Evolutionary conservation across 169 alveolate genomes (phyloP).

Genomic region (Plasmodium gonderi): DNA sequence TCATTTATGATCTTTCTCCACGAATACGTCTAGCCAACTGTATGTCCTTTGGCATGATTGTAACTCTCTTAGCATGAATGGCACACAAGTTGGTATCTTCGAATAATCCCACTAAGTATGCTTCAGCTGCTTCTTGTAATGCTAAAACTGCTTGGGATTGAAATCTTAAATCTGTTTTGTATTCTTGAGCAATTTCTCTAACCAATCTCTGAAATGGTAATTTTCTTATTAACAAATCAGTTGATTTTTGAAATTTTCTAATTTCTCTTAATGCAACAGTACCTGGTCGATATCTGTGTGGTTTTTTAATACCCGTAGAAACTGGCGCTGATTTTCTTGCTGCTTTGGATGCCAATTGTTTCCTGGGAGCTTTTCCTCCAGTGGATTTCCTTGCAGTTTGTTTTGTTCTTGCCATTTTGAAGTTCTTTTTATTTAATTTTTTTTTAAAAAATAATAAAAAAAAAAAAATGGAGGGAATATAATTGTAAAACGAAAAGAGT

Average conservation of each 20-base stretch:
- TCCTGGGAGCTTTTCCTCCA: constrained; percentile 98
- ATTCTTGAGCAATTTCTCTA: constrained; percentile 96
- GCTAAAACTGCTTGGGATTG: constrained; percentile 96
- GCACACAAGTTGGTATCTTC: constrained; percentile 99
- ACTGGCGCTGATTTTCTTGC: constrained; percentile 99
- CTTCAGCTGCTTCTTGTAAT: constrained; percentile 98
- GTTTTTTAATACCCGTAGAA: constrained; percentile 97
- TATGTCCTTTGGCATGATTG: constrained; percentile 99
- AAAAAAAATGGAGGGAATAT: background rate
- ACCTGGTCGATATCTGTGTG: constrained; percentile 99
- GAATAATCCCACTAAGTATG: constrained; percentile 98
- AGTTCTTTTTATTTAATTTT: too few species aligned
- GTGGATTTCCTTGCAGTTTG: constrained; percentile 98
- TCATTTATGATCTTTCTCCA: constrained; percentile 94
- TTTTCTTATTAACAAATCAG: constrained; percentile 95
- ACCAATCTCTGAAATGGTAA: constrained; percentile 97
- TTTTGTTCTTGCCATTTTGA: constrained; percentile 97
- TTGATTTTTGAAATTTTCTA: constrained; percentile 95
- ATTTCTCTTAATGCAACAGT: constrained; percentile 99
- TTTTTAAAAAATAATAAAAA: background rate
- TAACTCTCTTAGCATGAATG: constrained; percentile 99
- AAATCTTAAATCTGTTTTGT: constrained; percentile 94
- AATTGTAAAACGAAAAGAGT: constrained; percentile 8
- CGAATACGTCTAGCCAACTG: constrained; percentile 99
- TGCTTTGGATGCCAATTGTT: constrained; percentile 98